Conservation (phyloP, 1,284 basidiomycete species). For the Trichosporon inkin region DNA sequence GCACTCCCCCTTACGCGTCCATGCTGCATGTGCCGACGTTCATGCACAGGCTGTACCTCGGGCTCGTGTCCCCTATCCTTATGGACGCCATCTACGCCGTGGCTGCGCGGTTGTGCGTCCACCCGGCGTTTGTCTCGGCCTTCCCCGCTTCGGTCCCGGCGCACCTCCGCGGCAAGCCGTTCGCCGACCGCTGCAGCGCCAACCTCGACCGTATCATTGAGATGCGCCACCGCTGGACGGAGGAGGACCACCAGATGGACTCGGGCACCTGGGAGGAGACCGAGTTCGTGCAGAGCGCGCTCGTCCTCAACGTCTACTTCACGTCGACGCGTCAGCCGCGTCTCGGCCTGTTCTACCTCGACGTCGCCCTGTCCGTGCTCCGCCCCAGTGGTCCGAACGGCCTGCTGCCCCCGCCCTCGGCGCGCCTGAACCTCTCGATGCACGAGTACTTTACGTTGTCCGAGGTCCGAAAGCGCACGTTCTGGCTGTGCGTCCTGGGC, state of each 20-base stretch:
- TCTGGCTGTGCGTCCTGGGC: constrained; percentile 48
- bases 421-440: constrained; percentile 25
- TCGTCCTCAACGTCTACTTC: constrained; percentile 49
- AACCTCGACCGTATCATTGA: constrained; percentile 36
- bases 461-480: constrained; percentile 45
- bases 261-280: constrained; percentile 48
- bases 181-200: constrained; percentile 41
- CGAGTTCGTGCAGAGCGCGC: constrained; percentile 48
- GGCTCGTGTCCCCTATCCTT: constrained; percentile 47
- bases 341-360: constrained; percentile 48
- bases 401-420: constrained; percentile 27
- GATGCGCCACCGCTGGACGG: constrained; percentile 30
- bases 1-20: constrained; percentile 47
- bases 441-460: constrained; percentile 40
- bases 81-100: constrained; percentile 52
- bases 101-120: constrained; percentile 46
- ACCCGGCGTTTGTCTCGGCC: constrained; percentile 33
- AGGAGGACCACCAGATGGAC: constrained; percentile 33
- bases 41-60: constrained; percentile 50
- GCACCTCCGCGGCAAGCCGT: constrained; percentile 40
- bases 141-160: constrained; percentile 33
- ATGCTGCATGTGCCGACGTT: constrained; percentile 53
- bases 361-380: constrained; percentile 40
- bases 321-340: constrained; percentile 45
- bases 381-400: constrained; percentile 25